Evolutionary conservation across 371 early-diverging fungal species (phyloP), one percentile per base, ranked within the genome.

Genomic region (Capillidium rhysosporum): DNA sequence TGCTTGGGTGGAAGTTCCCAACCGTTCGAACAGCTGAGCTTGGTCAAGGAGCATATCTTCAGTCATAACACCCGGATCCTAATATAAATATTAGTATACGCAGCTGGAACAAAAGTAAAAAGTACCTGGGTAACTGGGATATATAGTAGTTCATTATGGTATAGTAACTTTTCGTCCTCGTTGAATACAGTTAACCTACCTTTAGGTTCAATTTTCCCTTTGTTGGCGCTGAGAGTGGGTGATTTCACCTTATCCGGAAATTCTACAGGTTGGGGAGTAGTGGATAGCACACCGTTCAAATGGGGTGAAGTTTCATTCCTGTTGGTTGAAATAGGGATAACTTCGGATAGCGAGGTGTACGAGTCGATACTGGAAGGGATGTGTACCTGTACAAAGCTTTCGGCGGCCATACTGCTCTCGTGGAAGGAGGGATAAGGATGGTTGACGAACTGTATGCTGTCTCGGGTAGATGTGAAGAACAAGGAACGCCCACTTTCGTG

Each of bases 11-110:
- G 86, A 76, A 0, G 81, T 75, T 0, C 91, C 91, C 31, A 89
- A 65, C 1, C 72, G 72, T 59, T 86, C 84, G 63, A 89, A 75
- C 14, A 79, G 63, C 26, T 70, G 66, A 49, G 86, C 86, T 57
- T 83, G 87, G 47, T 84, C 82, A 9, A 66, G 62, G 20, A 90
- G 65, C 89, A 88, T 84, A 63, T 93, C 94, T 54, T 89, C 88
- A 0, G 94, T 89, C 77, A 90, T 77, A 21, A 79, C 75, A 2
- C 87, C 88, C 1, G 77, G 70, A 40, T 84, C 78, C 70, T 79
- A 66, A 4, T 48, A 28, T 12, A 14, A 26, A 31, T 23, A 39
- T 34, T 14, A 21, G 38, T 45, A 8, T 18, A 5, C 46, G 56
- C 1, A 26, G 38, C 49, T 43, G 48, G 10, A 18, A 61, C 29